Conservation (phyloP, 2,329 filamentous ascomycete genomes). For the Acrocalymma vagum region DNA sequence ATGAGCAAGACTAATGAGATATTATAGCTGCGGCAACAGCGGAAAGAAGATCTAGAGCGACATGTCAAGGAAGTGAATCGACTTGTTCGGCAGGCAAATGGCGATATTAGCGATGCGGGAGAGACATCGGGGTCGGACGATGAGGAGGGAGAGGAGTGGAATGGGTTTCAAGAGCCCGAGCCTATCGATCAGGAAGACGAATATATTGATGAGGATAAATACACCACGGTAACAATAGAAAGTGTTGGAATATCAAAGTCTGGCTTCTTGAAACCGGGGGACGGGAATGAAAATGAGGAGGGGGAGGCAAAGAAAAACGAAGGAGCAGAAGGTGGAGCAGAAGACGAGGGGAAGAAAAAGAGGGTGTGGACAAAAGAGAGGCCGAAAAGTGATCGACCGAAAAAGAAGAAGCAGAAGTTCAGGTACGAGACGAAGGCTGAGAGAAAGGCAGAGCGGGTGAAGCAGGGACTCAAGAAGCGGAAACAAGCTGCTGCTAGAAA, state of each 20-base stretch:
- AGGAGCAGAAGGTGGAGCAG: slow-evolving; percentile 37
- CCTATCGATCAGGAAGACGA: slow-evolving; percentile 84
- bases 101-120: slow-evolving; percentile 44
- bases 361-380: slow-evolving; percentile 62
- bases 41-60: slow-evolving; percentile 80
- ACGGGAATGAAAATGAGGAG: slow-evolving; percentile 27
- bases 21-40: slow-evolving; percentile 79
- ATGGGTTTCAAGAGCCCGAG: slow-evolving; percentile 57
- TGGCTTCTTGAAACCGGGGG: slow-evolving; percentile 68
- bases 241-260: slow-evolving; percentile 82
- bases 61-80: slow-evolving; percentile 81
- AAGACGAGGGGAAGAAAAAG: slow-evolving; percentile 54
- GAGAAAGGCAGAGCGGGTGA: slow-evolving; percentile 67
- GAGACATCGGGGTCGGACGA: slow-evolving; percentile 50
- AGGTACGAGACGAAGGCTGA: slow-evolving; percentile 91
- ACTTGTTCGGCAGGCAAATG: slow-evolving; percentile 70
- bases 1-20: slow-evolving; percentile 3
- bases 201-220: slow-evolving; percentile 95
- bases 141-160: slow-evolving; percentile 67
- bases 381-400: slow-evolving; percentile 58
- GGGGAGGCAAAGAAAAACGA: slow-evolving; percentile 31
- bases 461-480: slow-evolving; percentile 74
- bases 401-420: slow-evolving; percentile 91
- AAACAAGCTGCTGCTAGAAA: slow-evolving; percentile 70
- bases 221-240: slow-evolving; percentile 93